Evolutionary conservation across 2,329 filamentous ascomycete species (phyloP).

Genomic region (Fusarium sp.): DNA sequence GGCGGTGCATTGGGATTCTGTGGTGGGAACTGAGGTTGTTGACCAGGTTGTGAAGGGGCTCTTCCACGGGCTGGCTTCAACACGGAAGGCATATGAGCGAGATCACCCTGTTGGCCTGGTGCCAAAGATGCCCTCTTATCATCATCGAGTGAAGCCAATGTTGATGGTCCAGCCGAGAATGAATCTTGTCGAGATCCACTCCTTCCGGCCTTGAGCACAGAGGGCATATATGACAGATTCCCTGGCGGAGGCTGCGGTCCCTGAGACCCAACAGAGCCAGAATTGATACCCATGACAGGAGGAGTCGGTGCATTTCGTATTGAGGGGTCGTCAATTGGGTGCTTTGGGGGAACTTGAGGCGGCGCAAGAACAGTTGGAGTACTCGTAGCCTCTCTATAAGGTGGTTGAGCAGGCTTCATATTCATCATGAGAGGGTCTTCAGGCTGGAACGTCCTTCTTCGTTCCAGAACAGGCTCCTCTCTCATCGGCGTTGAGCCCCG

Average conservation of each 20-base stretch:
- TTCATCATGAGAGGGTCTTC: slow-evolving; percentile 37
- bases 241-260: background rate
- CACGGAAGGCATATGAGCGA: slow-evolving; percentile 36
- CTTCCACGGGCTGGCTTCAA: slow-evolving; percentile 39
- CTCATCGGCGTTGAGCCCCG: slow-evolving; percentile 16
- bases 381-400: slow-evolving; percentile 30
- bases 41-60: slow-evolving; percentile 18
- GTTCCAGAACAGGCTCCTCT: slow-evolving; percentile 8
- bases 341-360: slow-evolving; percentile 34
- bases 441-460: slow-evolving; percentile 38
- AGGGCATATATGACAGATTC: slow-evolving; percentile 7
- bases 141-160: background rate
- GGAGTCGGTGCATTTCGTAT: slow-evolving; percentile 11
- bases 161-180: background rate
- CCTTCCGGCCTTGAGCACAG: slow-evolving; percentile 7
- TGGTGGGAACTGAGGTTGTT: slow-evolving; percentile 8
- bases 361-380: slow-evolving; percentile 39
- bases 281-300: background rate
- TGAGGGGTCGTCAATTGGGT: slow-evolving; percentile 12
- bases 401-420: slow-evolving; percentile 23
- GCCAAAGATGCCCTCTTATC: background rate
- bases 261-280: background rate
- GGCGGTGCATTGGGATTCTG: background rate
- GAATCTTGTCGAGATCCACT: background rate
- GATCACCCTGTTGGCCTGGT: slow-evolving; percentile 12